Conservation (phyloP, 2,329 filamentous ascomycete species). For the Emericellopsis atlantica region DNA sequence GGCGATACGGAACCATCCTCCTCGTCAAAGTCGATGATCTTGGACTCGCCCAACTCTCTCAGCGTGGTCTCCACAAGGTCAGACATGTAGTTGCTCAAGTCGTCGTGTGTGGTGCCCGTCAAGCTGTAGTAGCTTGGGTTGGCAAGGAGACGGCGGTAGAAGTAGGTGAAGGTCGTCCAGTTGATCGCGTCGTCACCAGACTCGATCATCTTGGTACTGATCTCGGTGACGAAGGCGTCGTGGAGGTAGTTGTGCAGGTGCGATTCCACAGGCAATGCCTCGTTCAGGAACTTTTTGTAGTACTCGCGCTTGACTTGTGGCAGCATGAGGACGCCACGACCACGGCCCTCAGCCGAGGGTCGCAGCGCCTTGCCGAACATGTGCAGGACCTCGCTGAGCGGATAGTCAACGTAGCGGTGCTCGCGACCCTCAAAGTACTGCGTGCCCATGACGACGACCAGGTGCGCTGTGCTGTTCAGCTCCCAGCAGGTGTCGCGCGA, state of each 20-base stretch:
- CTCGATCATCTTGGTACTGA: slow-evolving; percentile 89
- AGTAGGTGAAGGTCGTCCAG: slow-evolving; percentile 97
- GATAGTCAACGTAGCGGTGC: slow-evolving; percentile 94
- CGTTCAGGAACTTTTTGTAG: slow-evolving; percentile 97
- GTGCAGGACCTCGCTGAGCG: slow-evolving; percentile 84
- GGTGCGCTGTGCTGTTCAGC: slow-evolving; percentile 72
- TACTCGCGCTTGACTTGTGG: slow-evolving; percentile 90
- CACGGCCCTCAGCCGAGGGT: slow-evolving; percentile 64
- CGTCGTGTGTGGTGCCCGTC: slow-evolving; percentile 78
- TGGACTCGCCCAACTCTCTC: slow-evolving; percentile 80
- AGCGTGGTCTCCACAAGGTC: slow-evolving; percentile 89
- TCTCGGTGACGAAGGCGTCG: slow-evolving; percentile 93
- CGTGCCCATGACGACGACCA: slow-evolving; percentile 94
- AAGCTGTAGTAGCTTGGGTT: slow-evolving; percentile 96
- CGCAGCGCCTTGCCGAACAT: slow-evolving; percentile 94
- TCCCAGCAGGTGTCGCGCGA: slow-evolving; percentile 93
- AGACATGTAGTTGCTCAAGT: slow-evolving; percentile 85
- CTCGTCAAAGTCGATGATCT: slow-evolving; percentile 91
- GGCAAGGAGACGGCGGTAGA: slow-evolving; percentile 85
- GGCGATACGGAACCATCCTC: slow-evolving; percentile 83
- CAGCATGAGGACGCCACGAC: slow-evolving; percentile 92
- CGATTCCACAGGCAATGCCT: slow-evolving; percentile 90
- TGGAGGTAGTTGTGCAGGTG: slow-evolving; percentile 85
- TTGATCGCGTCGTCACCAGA: slow-evolving; percentile 96
- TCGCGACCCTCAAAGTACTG: slow-evolving; percentile 96